Evolutionary conservation across 352 stramenopile genomes (phyloP), one percentile per base, ranked within the genome.

Genomic region (Plasmopara muralis): DNA sequence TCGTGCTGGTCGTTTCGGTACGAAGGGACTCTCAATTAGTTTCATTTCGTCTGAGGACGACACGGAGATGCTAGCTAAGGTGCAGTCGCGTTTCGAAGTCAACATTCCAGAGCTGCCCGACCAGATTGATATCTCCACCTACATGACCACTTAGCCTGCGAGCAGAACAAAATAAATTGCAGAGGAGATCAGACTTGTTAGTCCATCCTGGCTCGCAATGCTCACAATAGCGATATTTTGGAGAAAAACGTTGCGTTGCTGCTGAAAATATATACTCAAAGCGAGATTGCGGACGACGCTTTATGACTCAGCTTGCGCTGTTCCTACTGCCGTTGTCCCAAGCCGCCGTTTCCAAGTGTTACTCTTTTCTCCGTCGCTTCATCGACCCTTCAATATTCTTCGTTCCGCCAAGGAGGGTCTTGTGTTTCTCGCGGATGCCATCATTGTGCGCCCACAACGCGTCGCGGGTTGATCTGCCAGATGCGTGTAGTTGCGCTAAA

Each of bases 11-110:
- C 93, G 97, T 75, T 99, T 99, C 70, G 97, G 97, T 62, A 99
- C 97, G 47, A 99, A 99, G 84, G 97, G 97, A 74, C 87, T 99
- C 60, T 97, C 96, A 47, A 99, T 99, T 82, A 98, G 89, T 55
- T 99, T 99, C 79, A 97, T 99, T 63, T 98, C 95, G 40, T 98
- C 90, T 46, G 87, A 97, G 50, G 81, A 95, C 50, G 97, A 99
- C 74, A 96, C 97, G 62, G 93, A 98, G 60, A 98, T 98, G 77
- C 86, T 99, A 15, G 87, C 95, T 31, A 95, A 98, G 72, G 96
- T 99, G 51, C 97, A 99, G 78, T 96, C 83, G 43, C 93, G 97
- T 67, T 99, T 99, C 72, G 97, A 99, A 73, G 93, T 98, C n/a
- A 98, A 99, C 76, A 98, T 99, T 71, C 93, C 95, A 37, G 93